Conservation (phyloP, 352 stramenopile genomes). For the Pythium graminicola region DNA sequence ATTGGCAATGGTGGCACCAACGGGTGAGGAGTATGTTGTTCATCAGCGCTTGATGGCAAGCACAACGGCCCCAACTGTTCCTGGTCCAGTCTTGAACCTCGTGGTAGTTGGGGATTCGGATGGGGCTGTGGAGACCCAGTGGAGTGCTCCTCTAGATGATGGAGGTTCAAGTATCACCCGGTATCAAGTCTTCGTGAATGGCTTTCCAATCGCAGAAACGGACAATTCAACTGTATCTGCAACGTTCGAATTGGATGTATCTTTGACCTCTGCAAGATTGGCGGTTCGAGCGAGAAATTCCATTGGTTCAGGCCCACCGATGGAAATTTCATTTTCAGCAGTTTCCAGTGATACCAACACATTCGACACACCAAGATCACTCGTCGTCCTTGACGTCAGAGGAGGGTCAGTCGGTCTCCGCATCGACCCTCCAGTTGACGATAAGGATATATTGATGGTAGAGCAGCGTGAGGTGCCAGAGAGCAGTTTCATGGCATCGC, state of each 20-base stretch:
- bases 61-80: slow-evolving; percentile 30
- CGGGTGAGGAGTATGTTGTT: slow-evolving; percentile 31
- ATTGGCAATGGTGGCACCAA: slow-evolving; percentile 22
- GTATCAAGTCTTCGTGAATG: slow-evolving; percentile 48
- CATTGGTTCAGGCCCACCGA: slow-evolving; percentile 28
- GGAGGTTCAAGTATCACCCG: slow-evolving; percentile 30
- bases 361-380: neutral
- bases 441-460: neutral
- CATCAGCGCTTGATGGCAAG: slow-evolving; percentile 22
- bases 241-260: slow-evolving; percentile 16
- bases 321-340: slow-evolving; percentile 8
- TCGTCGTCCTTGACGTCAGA: slow-evolving; percentile 7
- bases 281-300: slow-evolving; percentile 37
- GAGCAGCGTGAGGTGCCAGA: slow-evolving; percentile 33
- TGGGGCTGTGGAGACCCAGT: slow-evolving; percentile 39
- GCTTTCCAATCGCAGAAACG: slow-evolving; percentile 22
- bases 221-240: slow-evolving; percentile 23
- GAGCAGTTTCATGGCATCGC: slow-evolving; percentile 17
- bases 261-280: slow-evolving; percentile 10
- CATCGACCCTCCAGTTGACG: neutral
- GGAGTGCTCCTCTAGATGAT: slow-evolving; percentile 33
- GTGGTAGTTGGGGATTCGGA: slow-evolving; percentile 25
- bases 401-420: slow-evolving; percentile 14
- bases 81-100: slow-evolving; percentile 29
- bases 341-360: neutral